Conservation (phyloP, 2,329 filamentous ascomycete species). For the Diplodia sapinea region DNA sequence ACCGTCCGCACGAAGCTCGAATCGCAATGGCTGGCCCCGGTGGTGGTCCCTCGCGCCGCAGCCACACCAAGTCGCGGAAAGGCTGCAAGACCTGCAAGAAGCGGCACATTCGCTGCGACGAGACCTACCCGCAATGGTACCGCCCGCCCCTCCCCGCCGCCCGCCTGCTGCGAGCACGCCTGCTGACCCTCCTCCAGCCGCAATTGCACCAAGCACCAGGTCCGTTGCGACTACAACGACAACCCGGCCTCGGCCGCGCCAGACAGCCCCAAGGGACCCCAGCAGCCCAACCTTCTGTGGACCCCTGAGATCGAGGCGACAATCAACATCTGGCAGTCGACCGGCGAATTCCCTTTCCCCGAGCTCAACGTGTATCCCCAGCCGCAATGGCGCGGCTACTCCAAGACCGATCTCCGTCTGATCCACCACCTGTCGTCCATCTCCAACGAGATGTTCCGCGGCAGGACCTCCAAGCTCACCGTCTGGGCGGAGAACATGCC, state of each 20-base stretch:
- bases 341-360: slow-evolving; percentile 83
- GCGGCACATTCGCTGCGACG: slow-evolving; percentile 96
- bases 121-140: slow-evolving; percentile 97
- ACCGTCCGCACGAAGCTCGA: background rate
- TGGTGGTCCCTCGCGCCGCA: slow-evolving; percentile 86
- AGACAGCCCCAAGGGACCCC: slow-evolving; percentile 57
- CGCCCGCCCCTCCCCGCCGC: slow-evolving; percentile 36
- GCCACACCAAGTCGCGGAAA: slow-evolving; percentile 98
- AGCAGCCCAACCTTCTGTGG: slow-evolving; percentile 74
- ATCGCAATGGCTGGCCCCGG: slow-evolving; percentile 83
- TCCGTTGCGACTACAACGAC: slow-evolving; percentile 97
- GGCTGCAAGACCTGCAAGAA: slow-evolving; percentile 98
- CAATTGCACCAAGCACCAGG: slow-evolving; percentile 99
- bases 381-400: slow-evolving; percentile 74
- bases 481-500: slow-evolving; percentile 93
- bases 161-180: background rate
- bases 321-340: slow-evolving; percentile 82
- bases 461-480: slow-evolving; percentile 81
- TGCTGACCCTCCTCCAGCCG: slow-evolving; percentile 62
- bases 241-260: slow-evolving; percentile 69
- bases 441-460: slow-evolving; percentile 78
- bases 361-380: slow-evolving; percentile 77
- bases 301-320: slow-evolving; percentile 82
- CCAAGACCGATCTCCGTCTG: slow-evolving; percentile 79
- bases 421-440: slow-evolving; percentile 90